Base-by-base conservation (phyloP, 345 rosid species). In the Euclidium syriacum region DNA sequence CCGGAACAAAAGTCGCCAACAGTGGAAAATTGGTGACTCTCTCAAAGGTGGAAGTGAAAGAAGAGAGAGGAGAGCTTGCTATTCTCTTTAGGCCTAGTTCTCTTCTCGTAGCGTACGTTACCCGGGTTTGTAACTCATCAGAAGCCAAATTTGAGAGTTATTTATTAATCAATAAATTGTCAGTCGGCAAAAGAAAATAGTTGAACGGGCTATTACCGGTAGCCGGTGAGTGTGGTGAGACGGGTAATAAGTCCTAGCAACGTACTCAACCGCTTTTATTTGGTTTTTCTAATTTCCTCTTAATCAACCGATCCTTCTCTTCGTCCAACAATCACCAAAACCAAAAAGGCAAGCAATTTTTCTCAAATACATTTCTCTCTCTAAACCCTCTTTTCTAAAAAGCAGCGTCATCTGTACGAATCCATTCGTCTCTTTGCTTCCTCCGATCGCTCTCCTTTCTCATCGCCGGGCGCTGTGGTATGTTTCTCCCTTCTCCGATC, bases 191-290 rank as follows among this genome's bases (percentile, higher is more conserved):
- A 29, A 29, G 8, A 32, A 32, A 32, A 2, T 7, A 8, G 10
- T 0, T 27, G 15, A 62, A 38, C 58, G 51, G 72, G 72, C 15
- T 49, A n/a, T 29, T 39, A 50, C 60, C 73, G 73, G 73, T 68
- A 59, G 52, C 18, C 73, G 73, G 73, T 59, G 53, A 51, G 25
- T 26, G 7, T 19, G 41, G 57, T 23, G 22, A 43, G 24, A 3
- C 4, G 29, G 39, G 30, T 12, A 15, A 14, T 39, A 39, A 17
- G 5, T 50, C 4, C 20, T 35, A 52, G 59, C 52, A 30, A 41
- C 41, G 56, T 66, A 50, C 52, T 16, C 66, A 50, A 50, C 66
- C 73, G 66, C 47, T 59, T 51, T 12, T 24, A 50, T 12, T 51
- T 34, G 38, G 7, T 39, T 38, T 60, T 23, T 10, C 12, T 30